These are phyloP conservation scores for Colletotrichum trifolii DNA, from an alignment of 2,329 filamentous ascomycete species.

Conservation along the genomic window DNA sequence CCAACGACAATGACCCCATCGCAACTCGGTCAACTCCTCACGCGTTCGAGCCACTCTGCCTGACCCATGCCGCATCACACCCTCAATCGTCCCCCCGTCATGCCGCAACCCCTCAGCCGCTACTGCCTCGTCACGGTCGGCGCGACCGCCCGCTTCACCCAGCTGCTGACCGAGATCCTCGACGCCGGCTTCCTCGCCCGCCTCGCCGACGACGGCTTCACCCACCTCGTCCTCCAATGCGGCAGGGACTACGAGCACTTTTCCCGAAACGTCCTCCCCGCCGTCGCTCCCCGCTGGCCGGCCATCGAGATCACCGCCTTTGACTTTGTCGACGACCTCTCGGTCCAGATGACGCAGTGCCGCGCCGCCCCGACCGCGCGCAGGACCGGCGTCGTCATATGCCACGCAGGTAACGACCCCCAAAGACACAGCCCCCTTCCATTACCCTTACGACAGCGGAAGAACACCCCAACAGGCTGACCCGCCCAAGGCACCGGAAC, in stretches of 20 bases:
- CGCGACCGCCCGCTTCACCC: conserved; percentile 85
- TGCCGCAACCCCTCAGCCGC: conserved; percentile 37
- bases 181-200: conserved; percentile 69
- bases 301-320: conserved; percentile 70
- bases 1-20: neutral
- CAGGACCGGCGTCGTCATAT: conserved; percentile 79
- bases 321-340: conserved; percentile 73
- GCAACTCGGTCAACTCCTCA: neutral
- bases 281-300: conserved; percentile 39
- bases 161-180: conserved; percentile 75
- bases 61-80: neutral
- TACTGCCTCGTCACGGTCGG: conserved; percentile 90
- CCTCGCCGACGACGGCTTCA: conserved; percentile 72
- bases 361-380: conserved; percentile 57
- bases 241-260: conserved; percentile 75
- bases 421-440: neutral
- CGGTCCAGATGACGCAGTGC: conserved; percentile 67
- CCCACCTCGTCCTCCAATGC: conserved; percentile 81
- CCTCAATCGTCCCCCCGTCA: conserved; percentile 3
- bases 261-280: conserved; percentile 41
- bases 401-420: conserved; percentile 78
- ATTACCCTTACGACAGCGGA: neutral
- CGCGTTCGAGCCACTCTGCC: neutral
- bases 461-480: conserved; percentile 2
- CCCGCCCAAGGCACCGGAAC: conserved; percentile 79